These are phyloP conservation scores for Aspergillus conjunctus DNA, from an alignment of 495 filamentous ascomycete genomes.

Conservation along the genomic window DNA sequence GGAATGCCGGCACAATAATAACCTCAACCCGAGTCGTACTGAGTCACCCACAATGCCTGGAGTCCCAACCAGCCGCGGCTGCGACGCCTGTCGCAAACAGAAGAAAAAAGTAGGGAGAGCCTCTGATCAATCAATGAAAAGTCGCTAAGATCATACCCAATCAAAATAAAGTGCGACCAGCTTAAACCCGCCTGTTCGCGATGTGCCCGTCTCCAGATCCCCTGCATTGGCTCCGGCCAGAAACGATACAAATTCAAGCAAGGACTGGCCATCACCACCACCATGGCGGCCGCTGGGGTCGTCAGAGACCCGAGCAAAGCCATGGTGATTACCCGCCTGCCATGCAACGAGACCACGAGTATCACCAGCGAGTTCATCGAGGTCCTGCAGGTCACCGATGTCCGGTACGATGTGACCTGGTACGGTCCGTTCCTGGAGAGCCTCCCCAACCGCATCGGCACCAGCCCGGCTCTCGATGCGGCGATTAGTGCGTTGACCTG, in stretches of 20 bases:
- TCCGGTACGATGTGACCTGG: conserved; percentile 36
- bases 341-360: conserved; percentile 17
- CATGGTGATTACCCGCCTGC: conserved; percentile 5
- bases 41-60: conserved; percentile 41
- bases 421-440: conserved; percentile 39
- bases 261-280: neutral
- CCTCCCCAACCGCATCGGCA: conserved; percentile 38
- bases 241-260: conserved; percentile 47
- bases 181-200: conserved; percentile 39
- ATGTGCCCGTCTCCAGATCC: conserved; percentile 42
- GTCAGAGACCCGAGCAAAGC: neutral
- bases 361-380: conserved; percentile 27
- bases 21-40: neutral
- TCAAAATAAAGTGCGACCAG: conserved; percentile 37
- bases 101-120: neutral
- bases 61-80: conserved; percentile 48
- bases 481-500: conserved; percentile 34
- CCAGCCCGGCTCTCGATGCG: conserved; percentile 39
- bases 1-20: neutral
- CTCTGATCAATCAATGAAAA: neutral
- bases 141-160: neutral
- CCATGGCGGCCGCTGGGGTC: neutral
- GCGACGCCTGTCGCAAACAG: conserved; percentile 48
- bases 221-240: conserved; percentile 44
- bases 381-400: conserved; percentile 33